phyloP scores from a whole-genome alignment of 2,329 filamentous ascomycete species.

The Epicoccum sorghinum region DNA sequence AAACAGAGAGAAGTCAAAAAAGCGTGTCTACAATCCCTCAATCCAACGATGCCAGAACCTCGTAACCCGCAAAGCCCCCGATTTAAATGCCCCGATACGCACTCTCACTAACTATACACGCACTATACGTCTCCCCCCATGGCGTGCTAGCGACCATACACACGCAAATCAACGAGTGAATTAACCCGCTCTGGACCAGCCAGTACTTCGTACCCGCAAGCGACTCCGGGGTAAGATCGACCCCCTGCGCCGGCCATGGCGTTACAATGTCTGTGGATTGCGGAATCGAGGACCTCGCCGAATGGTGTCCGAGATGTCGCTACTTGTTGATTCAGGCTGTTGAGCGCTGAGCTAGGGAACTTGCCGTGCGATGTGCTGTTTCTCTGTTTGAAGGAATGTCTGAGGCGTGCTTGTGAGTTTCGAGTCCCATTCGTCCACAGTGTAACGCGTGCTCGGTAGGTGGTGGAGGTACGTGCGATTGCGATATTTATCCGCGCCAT shows the following conservation, averaged over 20 bases:
- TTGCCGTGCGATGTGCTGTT: too few relatives aligned
- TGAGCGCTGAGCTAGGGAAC: not conserved
- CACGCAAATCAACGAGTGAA: not conserved
- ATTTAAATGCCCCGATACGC: too few relatives aligned
- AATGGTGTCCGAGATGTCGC: not conserved
- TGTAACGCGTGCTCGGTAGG: too few relatives aligned
- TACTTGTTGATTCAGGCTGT: too few relatives aligned
- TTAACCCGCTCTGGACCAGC: not conserved
- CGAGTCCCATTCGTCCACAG: too few relatives aligned
- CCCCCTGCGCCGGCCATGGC: not conserved
- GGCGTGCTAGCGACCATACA: not conserved
- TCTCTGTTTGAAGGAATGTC: too few relatives aligned
- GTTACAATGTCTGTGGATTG: slow-evolving; percentile 1
- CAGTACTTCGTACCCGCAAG: not conserved
- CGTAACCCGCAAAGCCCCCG: too few relatives aligned
- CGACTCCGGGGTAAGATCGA: slow-evolving; percentile 5
- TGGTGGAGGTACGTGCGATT: too few relatives aligned
- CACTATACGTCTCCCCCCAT: not conserved
- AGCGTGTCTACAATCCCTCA: not conserved
- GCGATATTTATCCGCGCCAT: too few relatives aligned
- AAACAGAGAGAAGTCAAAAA: not conserved
- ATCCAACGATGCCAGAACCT: too few relatives aligned
- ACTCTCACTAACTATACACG: too few relatives aligned
- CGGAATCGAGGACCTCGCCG: slow-evolving; percentile 5
- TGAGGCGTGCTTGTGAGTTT: too few relatives aligned